Percentiles rank a stretch among this genome's conserved stretches.
Evolutionary conservation across 2,329 filamentous ascomycete species (phyloP).

Genomic region (Camptophora hylomeconis): DNA sequence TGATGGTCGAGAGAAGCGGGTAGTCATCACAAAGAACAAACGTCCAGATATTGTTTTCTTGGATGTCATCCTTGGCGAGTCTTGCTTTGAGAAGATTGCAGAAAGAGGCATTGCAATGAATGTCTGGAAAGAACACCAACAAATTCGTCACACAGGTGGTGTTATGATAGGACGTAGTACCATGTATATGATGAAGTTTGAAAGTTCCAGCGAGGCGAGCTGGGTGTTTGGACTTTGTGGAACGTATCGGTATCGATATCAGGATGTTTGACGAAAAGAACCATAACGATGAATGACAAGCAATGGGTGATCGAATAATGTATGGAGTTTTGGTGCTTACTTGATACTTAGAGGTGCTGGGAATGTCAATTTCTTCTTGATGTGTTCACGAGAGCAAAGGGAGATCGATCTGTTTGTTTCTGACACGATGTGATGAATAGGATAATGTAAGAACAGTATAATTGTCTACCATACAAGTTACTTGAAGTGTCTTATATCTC

Average conservation of each 20-base stretch:
- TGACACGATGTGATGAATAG: too few species aligned
- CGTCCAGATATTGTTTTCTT: slow-evolving; percentile 52
- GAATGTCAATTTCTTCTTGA: too few species aligned
- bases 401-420: too few species aligned
- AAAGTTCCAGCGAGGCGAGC: slow-evolving; percentile 39
- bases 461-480: too few species aligned
- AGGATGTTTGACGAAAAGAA: too few species aligned
- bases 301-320: too few species aligned
- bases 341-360: too few species aligned
- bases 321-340: too few species aligned
- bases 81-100: slow-evolving; percentile 72
- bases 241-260: slow-evolving; percentile 35
- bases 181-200: slow-evolving; percentile 54
- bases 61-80: slow-evolving; percentile 73
- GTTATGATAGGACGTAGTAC: slow-evolving; percentile 44
- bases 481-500: too few species aligned
- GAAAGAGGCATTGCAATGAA: slow-evolving; percentile 78
- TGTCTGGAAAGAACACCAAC: slow-evolving; percentile 67
- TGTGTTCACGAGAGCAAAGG: too few species aligned
- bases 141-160: slow-evolving; percentile 41
- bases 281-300: too few species aligned
- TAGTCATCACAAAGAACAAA: slow-evolving; percentile 57
- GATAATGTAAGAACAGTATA: too few species aligned
- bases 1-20: slow-evolving; percentile 66
- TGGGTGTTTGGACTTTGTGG: slow-evolving; percentile 43